Evolutionary conservation across 108 stramenopile species (phyloP), one percentile per base, ranked within the genome.

Genomic region (Asterionellopsis glacialis): DNA sequence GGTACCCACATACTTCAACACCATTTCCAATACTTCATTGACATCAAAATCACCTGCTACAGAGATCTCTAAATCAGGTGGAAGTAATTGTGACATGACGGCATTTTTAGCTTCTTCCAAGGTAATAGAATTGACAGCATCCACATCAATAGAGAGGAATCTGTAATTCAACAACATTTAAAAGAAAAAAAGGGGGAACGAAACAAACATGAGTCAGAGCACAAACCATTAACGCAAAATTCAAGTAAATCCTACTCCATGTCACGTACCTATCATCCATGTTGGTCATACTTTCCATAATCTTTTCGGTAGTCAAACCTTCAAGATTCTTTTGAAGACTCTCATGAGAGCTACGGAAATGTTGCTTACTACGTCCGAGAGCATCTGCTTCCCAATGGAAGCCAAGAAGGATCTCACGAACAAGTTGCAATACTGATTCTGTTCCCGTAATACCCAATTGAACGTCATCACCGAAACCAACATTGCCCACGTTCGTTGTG

Each of bases 321-420:
- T 94, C 93, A 16, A 94, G 71, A 53, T 89, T 94, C 76, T 94
- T 94, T 23, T 79, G 74, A 22, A 94, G 60, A 63, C 86, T 84
- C 55, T 94, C 91, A 66, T 94, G 89, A 12, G 88, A 68, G 19
- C 82, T 87, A 24, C 85, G 76, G 80, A 87, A 95, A 51, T 87
- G 88, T 49, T 91, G 88, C 69, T 95, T 95, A 52, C 94, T 94
- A 13, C 98, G 74, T 38, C 91, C 90, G 39, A 98, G 65, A 0
- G 98, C 98, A 73, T 98, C 98, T 39, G 84, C 80, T 66, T 98
- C 98, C 95, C 95, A 98, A 25, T 88, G 84, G 79, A 96, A 98
- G 18, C 90, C 87, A 27, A 86, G 73, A 48, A 98, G 68, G 49
- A 98, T 95, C 59, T 94, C 90, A 49, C 96, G 81, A 45, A 94